These are phyloP conservation scores for Tolypocladium ovalisporum DNA, from an alignment of 2,329 filamentous ascomycete genomes.

Conservation along the genomic window DNA sequence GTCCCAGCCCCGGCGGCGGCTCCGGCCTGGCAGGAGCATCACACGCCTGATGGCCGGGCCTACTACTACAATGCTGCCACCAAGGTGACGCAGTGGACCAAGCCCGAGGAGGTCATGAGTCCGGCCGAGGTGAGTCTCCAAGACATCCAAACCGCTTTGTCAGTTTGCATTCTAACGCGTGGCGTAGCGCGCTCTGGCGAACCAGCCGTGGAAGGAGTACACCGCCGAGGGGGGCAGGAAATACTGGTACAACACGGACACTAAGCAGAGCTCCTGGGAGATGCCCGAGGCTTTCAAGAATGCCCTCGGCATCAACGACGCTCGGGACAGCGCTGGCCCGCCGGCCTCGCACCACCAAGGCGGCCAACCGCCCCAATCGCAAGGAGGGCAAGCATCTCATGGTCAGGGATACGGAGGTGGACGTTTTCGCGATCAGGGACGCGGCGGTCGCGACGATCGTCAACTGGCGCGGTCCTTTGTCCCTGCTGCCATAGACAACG, in stretches of 20 bases:
- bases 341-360: not conserved
- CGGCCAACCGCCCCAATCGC: conserved; percentile 23
- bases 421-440: conserved; percentile 26
- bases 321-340: not conserved
- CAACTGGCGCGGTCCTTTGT: conserved; percentile 42
- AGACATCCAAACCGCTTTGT: not conserved
- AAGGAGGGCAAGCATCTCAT: conserved; percentile 22
- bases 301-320: conserved; percentile 50
- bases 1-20: conserved; percentile 27
- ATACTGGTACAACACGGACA: conserved; percentile 93
- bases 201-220: conserved; percentile 89
- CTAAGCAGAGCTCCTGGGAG: conserved; percentile 87
- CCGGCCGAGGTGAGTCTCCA: conserved; percentile 55
- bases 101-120: conserved; percentile 82
- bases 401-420: conserved; percentile 21
- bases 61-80: conserved; percentile 89
- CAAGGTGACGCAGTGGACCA: conserved; percentile 87
- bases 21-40: conserved; percentile 68
- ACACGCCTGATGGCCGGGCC: conserved; percentile 66
- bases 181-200: conserved; percentile 62
- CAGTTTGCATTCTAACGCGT: not conserved
- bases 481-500: conserved; percentile 48
- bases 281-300: conserved; percentile 77
- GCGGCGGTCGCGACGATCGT: conserved; percentile 17
- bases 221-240: conserved; percentile 75